Percentiles rank a stretch among this genome's conserved stretches.
These are phyloP conservation scores for Gossypium longicalyx DNA, from an alignment of 345 rosid species.

Conservation along the genomic window DNA sequence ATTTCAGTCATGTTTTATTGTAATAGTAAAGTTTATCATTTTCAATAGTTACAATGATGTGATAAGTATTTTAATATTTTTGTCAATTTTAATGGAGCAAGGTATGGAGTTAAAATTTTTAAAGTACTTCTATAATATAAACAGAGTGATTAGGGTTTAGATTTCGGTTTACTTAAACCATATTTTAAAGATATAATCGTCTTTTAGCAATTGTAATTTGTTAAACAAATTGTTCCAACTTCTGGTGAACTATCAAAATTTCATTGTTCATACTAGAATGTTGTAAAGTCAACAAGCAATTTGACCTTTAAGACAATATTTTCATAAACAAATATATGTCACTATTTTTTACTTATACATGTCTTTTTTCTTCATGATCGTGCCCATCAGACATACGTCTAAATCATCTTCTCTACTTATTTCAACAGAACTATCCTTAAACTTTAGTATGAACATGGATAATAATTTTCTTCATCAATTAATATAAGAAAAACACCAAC, in stretches of 20 bases:
- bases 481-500: background rate
- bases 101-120: background rate
- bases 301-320: background rate
- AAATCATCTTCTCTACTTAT: slow-evolving; percentile 1
- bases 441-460: background rate
- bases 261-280: background rate
- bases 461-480: background rate
- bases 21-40: background rate
- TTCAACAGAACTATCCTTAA: background rate
- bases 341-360: background rate
- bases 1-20: background rate
- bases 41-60: background rate
- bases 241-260: background rate
- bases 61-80: background rate
- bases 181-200: no score
- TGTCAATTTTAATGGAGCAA: background rate
- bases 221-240: background rate
- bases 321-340: background rate
- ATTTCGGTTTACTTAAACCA: no score
- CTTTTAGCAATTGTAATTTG: background rate
- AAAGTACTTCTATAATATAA: background rate
- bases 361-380: background rate
- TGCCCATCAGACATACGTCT: background rate
- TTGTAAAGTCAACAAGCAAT: background rate
- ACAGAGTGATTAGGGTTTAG: background rate